These are phyloP conservation scores for Cladosporium colombiae DNA, from an alignment of 2,329 filamentous ascomycete species.

Conservation along the genomic window DNA sequence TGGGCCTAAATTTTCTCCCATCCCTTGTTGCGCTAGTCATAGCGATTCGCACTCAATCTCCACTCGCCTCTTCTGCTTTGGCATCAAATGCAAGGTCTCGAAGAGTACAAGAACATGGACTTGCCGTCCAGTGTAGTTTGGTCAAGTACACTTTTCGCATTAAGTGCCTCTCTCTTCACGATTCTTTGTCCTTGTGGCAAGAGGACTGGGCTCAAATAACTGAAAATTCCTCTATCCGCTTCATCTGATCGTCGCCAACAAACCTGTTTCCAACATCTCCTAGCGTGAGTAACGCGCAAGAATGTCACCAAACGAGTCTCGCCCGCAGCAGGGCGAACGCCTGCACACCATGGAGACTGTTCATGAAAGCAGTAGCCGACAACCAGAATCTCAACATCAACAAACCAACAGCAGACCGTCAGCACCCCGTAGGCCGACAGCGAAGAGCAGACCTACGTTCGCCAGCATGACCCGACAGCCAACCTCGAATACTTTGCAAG, in stretches of 20 bases:
- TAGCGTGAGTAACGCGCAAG: background rate
- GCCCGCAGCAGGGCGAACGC: conserved; percentile 1
- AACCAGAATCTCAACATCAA: background rate
- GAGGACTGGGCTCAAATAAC: background rate
- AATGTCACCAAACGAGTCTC: background rate
- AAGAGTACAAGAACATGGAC: conserved; percentile 2
- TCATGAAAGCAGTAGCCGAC: background rate
- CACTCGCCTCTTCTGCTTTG: conserved; percentile 7
- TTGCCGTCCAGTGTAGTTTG: background rate
- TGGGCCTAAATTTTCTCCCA: background rate
- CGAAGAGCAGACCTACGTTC: background rate
- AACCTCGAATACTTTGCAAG: background rate
- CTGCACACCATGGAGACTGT: conserved; percentile 15
- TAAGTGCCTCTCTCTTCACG: background rate
- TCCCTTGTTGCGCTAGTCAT: conserved; percentile 6
- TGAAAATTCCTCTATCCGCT: background rate
- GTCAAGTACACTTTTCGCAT: background rate
- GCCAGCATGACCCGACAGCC: background rate
- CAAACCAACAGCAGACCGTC: background rate
- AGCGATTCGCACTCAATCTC: conserved; percentile 5
- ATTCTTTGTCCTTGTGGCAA: background rate
- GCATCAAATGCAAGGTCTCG: background rate
- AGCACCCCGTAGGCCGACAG: background rate
- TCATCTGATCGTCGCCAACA: background rate
- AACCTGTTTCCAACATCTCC: background rate